These are phyloP conservation scores for Bremia lactucae DNA, from an alignment of 352 stramenopile species.

Conservation along the genomic window DNA sequence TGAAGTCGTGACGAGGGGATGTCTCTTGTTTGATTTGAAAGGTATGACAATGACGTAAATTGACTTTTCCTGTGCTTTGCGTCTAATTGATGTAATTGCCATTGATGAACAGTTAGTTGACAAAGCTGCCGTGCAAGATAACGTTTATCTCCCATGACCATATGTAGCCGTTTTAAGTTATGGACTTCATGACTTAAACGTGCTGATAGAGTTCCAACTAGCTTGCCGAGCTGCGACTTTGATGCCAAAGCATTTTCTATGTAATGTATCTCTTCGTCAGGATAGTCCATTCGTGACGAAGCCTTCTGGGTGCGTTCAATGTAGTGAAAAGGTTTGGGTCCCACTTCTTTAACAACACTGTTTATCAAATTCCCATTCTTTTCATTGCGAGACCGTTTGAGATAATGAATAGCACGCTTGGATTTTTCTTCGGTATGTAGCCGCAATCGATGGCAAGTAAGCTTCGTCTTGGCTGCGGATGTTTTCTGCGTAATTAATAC, in stretches of 20 bases:
- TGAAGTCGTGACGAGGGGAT: not conserved
- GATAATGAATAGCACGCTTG: slow-evolving; percentile 8
- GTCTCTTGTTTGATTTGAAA: slow-evolving; percentile 2
- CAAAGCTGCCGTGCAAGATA: slow-evolving; percentile 22
- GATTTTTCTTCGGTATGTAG: slow-evolving; percentile 17
- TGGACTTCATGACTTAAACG: slow-evolving; percentile 27
- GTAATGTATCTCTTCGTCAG: slow-evolving; percentile 3
- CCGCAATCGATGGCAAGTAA: slow-evolving; percentile 32
- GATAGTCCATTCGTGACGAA: slow-evolving; percentile 10
- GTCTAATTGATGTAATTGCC: slow-evolving; percentile 5
- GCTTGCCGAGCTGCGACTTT: slow-evolving; percentile 29
- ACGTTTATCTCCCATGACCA: slow-evolving; percentile 34
- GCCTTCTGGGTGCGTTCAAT: slow-evolving; percentile 52
- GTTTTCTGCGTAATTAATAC: slow-evolving; percentile 36
- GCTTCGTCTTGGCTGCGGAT: slow-evolving; percentile 8
- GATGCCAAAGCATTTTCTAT: slow-evolving; percentile 6
- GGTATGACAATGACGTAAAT: not conserved
- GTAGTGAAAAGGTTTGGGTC: slow-evolving; percentile 24
- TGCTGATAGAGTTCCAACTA: slow-evolving; percentile 32
- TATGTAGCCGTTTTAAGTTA: slow-evolving; percentile 28
- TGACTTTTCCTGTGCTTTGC: slow-evolving; percentile 1
- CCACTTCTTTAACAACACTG: not conserved
- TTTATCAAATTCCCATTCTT: slow-evolving; percentile 1
- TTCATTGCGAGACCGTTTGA: slow-evolving; percentile 26
- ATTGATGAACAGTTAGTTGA: slow-evolving; percentile 22